Evolutionary conservation across 768 basidiomycete species (phyloP).

Genomic region (Mycena rebaudengoi): DNA sequence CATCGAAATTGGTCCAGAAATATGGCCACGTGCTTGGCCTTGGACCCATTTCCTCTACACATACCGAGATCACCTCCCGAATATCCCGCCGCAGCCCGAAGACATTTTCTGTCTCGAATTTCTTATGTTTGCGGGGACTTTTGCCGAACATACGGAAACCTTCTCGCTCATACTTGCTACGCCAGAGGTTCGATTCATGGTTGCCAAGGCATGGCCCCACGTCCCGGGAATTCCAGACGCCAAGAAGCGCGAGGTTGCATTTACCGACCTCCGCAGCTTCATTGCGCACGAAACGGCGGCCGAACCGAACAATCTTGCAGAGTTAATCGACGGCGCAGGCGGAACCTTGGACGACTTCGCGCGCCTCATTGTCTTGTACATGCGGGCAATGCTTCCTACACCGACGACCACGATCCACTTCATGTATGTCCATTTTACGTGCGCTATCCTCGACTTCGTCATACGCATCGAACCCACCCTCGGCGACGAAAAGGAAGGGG

Average conservation of each 20-base stretch:
- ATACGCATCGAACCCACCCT: background rate
- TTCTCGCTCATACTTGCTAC: background rate
- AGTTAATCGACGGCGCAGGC: constrained; percentile 7
- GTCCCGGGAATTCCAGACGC: background rate
- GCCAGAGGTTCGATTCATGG: background rate
- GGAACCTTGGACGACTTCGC: background rate
- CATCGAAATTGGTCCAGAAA: background rate
- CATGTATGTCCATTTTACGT: background rate
- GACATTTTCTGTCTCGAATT: background rate
- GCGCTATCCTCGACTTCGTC: background rate
- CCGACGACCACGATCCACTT: background rate
- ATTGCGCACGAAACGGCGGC: background rate
- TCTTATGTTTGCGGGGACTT: constrained; percentile 4
- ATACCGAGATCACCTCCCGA: background rate
- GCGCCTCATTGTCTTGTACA: background rate
- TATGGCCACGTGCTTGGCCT: background rate
- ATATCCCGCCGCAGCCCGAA: background rate
- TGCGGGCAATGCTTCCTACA: background rate
- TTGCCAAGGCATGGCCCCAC: background rate
- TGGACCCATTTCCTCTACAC: background rate
- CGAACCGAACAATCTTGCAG: background rate
- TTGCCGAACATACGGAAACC: background rate
- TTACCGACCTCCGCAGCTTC: background rate
- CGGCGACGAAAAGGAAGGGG: background rate
- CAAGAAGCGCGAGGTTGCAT: background rate